Conservation (phyloP, 2,329 filamentous ascomycete species). For the Epichloe scottii region DNA sequence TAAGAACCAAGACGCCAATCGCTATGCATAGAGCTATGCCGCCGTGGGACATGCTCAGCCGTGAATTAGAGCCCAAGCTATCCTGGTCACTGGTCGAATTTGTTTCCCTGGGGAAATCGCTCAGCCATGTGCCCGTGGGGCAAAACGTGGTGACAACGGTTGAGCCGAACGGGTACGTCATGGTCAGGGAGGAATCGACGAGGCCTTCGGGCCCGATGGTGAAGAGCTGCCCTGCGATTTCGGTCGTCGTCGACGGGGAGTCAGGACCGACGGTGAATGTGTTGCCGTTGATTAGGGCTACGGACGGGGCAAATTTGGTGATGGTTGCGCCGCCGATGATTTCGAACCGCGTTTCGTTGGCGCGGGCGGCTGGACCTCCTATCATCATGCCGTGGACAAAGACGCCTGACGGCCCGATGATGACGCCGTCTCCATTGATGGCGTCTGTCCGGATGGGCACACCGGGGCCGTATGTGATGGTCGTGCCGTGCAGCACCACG, state of each 20-base stretch:
- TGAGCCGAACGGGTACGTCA: constrained; percentile 32
- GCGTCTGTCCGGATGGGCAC: constrained; percentile 22
- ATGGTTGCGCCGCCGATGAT: constrained; percentile 41
- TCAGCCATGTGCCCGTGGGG: constrained; percentile 15
- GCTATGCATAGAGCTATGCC: constrained; percentile 22
- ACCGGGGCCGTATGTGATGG: constrained; percentile 31
- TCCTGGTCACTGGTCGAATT: constrained; percentile 12
- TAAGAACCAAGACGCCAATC: constrained; percentile 26
- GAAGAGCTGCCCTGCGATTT: constrained; percentile 37
- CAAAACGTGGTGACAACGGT: constrained; percentile 30
- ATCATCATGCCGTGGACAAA: constrained; percentile 27
- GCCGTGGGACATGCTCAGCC: constrained; percentile 10
- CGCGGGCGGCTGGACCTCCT: constrained; percentile 26
- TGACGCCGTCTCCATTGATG: constrained; percentile 38
- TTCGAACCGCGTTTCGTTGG: constrained; percentile 27
- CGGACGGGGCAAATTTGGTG: constrained; percentile 33
- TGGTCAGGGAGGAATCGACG: constrained; percentile 30
- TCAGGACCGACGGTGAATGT: constrained; percentile 40
- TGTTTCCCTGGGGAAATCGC: constrained; percentile 15
- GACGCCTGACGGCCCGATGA: constrained; percentile 34
- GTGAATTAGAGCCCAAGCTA: constrained; percentile 7
- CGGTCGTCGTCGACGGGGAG: constrained; percentile 28
- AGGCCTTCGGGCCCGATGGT: constrained; percentile 37
- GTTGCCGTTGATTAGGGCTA: constrained; percentile 35
- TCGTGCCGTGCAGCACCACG: constrained; percentile 29